Evolutionary conservation across 345 rosid genomes (phyloP), one percentile per base, ranked within the genome.

Genomic region (Corchorus olitorius): DNA sequence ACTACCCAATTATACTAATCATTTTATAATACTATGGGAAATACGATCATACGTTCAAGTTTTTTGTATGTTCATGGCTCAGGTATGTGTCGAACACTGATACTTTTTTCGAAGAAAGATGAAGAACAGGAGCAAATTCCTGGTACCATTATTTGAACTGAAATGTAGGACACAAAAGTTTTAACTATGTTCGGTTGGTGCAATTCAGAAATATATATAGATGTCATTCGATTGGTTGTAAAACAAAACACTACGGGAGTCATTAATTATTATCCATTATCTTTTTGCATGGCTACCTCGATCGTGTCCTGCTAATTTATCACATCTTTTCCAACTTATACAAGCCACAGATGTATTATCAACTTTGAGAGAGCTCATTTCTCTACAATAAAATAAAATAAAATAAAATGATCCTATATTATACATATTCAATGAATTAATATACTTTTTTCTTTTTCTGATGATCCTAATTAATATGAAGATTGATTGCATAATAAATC

Each of bases 311-410:
- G 39, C 48, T 75, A 52, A 37, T 35, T 49, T 39, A 48, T 75
- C 79, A 74, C 77, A 81, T 81, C 81, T 81, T 67, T 56, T 55
- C 80, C 65, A 46, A 53, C 52, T 53, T 75, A 34, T 52, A 54
- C 79, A 84, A 75, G 75, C 86, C 87, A 80, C 86, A 77, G 54
- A 79, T 67, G 73, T 19, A 39, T 84, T 81, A 82, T 84, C 86
- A 67, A 56, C 74, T 15, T 39, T 20, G 79, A 33, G 79, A 33
- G 48, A 52, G 66, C 52, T 34, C 62, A 27, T 58, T 19, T 65
- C 41, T 48, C 0, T 67, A 10, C 22, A 59, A 72, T 56, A 4
- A 15, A 27, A 27, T 27, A 27, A 27, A 27, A 27, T 27, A 27
- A 27, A 27, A 27, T 27, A 1, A 27, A 27, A 27, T 27, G 27